Percentiles rank a stretch among this genome's conserved stretches.
Evolutionary conservation across 441 rosid genomes (phyloP).

Genomic region (Erodium trifolium): DNA sequence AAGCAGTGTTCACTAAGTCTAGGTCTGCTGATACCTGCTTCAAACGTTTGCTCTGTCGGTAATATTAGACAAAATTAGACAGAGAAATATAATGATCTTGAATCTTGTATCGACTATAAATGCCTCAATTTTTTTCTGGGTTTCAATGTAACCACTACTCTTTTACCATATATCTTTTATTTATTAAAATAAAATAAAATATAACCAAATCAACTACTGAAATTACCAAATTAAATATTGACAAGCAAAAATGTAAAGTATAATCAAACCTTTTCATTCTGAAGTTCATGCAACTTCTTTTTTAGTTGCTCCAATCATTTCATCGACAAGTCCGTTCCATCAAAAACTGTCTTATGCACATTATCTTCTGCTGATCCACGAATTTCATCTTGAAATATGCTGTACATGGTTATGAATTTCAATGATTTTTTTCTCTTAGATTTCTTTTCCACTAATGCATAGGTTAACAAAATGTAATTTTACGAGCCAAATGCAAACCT

Average conservation of each 20-base stretch:
- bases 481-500: too few species aligned
- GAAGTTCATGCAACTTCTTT: constrained; percentile 57
- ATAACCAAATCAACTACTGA: too few species aligned
- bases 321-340: constrained; percentile 72
- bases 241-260: too few species aligned
- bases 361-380: constrained; percentile 31
- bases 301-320: constrained; percentile 82
- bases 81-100: not conserved
- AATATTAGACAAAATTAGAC: constrained; percentile 9
- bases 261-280: constrained; percentile 60
- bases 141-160: not conserved
- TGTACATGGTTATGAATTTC: constrained; percentile 51
- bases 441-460: too few species aligned
- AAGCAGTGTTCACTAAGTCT: constrained; percentile 55
- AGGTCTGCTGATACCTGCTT: constrained; percentile 59
- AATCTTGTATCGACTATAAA: not conserved
- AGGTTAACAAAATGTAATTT: too few species aligned
- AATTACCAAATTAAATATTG: too few species aligned
- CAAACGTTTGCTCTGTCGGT: constrained; percentile 56
- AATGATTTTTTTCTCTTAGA: constrained; percentile 53
- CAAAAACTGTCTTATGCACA: constrained; percentile 27
- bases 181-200: too few species aligned
- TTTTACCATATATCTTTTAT: not conserved
- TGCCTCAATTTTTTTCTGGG: not conserved
- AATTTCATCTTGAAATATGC: constrained; percentile 46